Base-by-base conservation (phyloP, 2,329 filamentous ascomycete genomes). In the Alternaria brassicae region DNA sequence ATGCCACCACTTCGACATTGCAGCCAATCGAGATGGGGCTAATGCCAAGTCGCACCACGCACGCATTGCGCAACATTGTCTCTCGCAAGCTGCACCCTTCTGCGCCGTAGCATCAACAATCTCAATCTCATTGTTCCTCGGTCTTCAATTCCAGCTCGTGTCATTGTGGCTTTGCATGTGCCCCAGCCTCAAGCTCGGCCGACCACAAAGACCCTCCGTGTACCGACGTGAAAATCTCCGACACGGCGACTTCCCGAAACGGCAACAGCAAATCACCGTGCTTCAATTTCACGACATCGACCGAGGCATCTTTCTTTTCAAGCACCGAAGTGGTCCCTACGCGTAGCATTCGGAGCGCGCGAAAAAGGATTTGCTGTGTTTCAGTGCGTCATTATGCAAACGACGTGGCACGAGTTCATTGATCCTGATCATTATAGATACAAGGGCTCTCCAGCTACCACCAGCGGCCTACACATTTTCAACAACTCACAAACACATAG, bases 271-370 rank as follows among this genome's bases (percentile, higher is more conserved):
- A 68, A 70, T 68, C 67, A 66, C 53, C 53, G 40, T 49, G 39
- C 54, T 39, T 4, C 9, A 15, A 37, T 32, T 44, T 42, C 45
- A 48, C 49, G 39, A 63, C 52, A 32, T 30, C 59, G 59, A 61
- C 67, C 68, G 67, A 71, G 67, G 68, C 61, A 71, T 67, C 63
- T 57, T 56, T 27, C 25, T 19, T 50, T 23, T 17, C 19, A 57
- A 50, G 53, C 56, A 60, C 47, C 49, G 56, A 44, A 49, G 61
- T 54, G 56, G 55, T 45, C 53, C 56, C 44, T 49, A 48, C 54
- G 21, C 44, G 27, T 36, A 56, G 21, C 55, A 58, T 41, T 63
- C 58, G 58, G 42, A 39, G 53, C 42, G 58, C 58, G 58, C 62
- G 48, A 65, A 50, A 65, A 50, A 4, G 34, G 19, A 30, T 50